phyloP scores from a whole-genome alignment of 768 basidiomycete genomes.

The Tricholoma saponaceum region DNA sequence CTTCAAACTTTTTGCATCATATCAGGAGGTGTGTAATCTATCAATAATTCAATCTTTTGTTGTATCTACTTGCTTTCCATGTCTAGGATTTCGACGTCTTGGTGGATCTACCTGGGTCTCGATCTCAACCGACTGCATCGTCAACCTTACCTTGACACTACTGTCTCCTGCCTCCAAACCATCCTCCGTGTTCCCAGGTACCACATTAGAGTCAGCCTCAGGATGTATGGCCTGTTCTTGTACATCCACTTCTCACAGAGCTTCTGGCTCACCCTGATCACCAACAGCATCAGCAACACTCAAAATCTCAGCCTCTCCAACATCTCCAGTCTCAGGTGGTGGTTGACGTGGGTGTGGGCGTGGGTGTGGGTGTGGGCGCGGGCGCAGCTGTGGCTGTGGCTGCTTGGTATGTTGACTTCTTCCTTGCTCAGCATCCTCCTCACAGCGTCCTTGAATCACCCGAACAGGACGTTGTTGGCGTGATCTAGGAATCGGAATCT shows the following conservation, averaged over 20 bases:
- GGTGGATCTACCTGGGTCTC: not conserved
- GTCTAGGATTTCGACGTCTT: not conserved
- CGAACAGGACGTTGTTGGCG: slow-evolving; percentile 3
- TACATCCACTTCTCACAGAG: not conserved
- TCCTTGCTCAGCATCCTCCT: not conserved
- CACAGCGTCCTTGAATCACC: not conserved
- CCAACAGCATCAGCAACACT: not conserved
- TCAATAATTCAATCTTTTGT: not conserved
- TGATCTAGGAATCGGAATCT: slow-evolving; percentile 2
- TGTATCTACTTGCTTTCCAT: not conserved
- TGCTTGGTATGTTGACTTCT: not conserved
- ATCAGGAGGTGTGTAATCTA: not conserved
- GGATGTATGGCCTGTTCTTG: not conserved
- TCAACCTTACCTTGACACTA: not conserved
- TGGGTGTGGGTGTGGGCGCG: not conserved
- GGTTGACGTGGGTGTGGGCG: not conserved
- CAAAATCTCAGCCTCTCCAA: not conserved
- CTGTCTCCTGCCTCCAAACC: not conserved
- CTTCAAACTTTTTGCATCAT: too few species aligned
- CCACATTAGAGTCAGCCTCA: not conserved
- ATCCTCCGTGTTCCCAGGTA: not conserved
- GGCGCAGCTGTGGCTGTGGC: not conserved
- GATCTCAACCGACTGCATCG: not conserved
- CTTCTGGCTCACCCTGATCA: not conserved
- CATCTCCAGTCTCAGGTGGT: not conserved